Evolutionary conservation across 345 rosid species (phyloP).

Genomic region (Rhodomyrtus tomentosa): DNA sequence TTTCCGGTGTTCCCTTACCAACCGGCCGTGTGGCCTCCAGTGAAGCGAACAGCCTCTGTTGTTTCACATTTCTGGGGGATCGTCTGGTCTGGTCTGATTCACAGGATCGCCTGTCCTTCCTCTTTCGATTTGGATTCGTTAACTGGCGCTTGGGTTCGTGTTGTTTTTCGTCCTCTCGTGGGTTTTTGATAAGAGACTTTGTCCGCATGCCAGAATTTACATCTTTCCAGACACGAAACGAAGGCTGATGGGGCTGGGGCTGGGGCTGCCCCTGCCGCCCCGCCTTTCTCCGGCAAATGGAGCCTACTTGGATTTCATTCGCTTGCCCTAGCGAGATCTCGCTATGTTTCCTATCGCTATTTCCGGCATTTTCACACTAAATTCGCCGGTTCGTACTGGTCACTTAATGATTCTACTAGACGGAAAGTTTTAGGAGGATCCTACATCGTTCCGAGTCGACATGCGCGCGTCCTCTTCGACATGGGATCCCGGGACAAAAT

Average conservation of each 20-base stretch:
- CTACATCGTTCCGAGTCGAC: neutral
- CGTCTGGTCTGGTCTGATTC: neutral
- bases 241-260: neutral
- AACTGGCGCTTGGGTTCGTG: neutral
- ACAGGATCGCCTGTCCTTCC: neutral
- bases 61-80: neutral
- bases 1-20: constrained; percentile 23
- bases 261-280: neutral
- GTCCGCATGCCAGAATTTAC: neutral
- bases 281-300: constrained; percentile 1
- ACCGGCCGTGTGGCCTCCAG: constrained; percentile 6
- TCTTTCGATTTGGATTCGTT: neutral
- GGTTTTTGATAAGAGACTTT: neutral
- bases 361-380: too few species aligned
- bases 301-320: neutral
- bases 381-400: too few species aligned
- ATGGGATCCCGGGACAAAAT: neutral
- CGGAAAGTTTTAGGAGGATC: neutral
- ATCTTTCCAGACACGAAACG: neutral
- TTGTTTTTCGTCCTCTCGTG: neutral
- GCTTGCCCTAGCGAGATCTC: neutral
- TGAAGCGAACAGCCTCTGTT: neutral
- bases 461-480: neutral
- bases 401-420: too few species aligned
- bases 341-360: neutral